phyloP scores from a whole-genome alignment of 768 basidiomycete genomes.

The Trametopsis cervina region DNA sequence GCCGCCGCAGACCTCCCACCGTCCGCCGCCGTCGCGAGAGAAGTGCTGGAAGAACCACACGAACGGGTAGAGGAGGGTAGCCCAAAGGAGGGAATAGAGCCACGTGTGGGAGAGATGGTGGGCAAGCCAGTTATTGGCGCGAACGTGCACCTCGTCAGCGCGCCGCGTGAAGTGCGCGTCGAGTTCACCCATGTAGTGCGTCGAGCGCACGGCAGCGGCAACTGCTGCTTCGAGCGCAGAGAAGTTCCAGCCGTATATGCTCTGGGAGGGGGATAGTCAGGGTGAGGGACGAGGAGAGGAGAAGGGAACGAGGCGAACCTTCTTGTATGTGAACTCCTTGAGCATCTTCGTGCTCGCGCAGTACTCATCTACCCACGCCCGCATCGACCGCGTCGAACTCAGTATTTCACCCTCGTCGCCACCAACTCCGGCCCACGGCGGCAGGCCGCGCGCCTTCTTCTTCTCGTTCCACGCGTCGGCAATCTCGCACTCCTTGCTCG shows the following conservation, averaged over 20 bases:
- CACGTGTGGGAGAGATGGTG: conserved; percentile 63
- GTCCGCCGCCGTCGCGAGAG: conserved; percentile 58
- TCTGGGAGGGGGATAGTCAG: conserved; percentile 26
- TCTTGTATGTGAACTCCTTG: conserved; percentile 74
- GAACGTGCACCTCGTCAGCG: conserved; percentile 49
- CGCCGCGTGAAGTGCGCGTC: conserved; percentile 43
- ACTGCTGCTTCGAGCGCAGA: conserved; percentile 34
- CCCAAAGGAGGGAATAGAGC: conserved; percentile 60
- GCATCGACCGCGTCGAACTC: conserved; percentile 52
- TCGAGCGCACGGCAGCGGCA: conserved; percentile 30
- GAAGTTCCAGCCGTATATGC: conserved; percentile 56
- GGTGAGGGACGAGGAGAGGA: conserved; percentile 3
- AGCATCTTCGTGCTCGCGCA: conserved; percentile 61
- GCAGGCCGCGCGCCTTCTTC: conserved; percentile 40
- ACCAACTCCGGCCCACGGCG: conserved; percentile 34
- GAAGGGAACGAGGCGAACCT: too few species aligned
- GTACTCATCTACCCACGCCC: conserved; percentile 82
- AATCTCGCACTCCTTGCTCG: conserved; percentile 33
- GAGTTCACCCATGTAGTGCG: conserved; percentile 33
- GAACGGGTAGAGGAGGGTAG: conserved; percentile 70
- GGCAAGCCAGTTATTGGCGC: conserved; percentile 61
- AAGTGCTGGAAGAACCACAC: conserved; percentile 77
- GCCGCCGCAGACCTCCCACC: conserved; percentile 71
- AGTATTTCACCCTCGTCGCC: conserved; percentile 24
- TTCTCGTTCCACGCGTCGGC: conserved; percentile 40